These are phyloP conservation scores for Maudiozyma turicensis DNA, from an alignment of 805 yeast genomes.

Conservation along the genomic window DNA sequence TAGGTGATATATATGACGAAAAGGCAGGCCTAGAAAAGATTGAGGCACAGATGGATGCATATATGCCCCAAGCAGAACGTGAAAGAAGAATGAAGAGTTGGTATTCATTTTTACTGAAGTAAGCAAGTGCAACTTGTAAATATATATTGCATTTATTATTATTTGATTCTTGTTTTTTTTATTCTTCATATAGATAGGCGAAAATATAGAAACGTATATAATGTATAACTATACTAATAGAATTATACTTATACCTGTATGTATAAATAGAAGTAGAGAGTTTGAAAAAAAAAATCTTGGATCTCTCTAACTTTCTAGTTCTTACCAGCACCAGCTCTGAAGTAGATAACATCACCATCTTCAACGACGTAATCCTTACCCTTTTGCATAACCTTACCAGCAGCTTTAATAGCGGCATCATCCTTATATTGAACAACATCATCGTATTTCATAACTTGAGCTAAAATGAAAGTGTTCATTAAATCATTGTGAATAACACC, in stretches of 20 bases:
- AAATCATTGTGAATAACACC: conserved; percentile 96
- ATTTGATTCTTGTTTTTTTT: not conserved
- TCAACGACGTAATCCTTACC: conserved; percentile 94
- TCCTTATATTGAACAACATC: conserved; percentile 72
- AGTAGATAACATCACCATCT: conserved; percentile 86
- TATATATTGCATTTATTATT: not conserved
- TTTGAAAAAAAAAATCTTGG: not conserved
- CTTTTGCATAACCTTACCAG: conserved; percentile 82
- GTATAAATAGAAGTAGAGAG: not conserved
- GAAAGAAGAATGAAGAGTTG: conserved; percentile 52
- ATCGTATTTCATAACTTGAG: conserved; percentile 79
- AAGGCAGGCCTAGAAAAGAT: conserved; percentile 69
- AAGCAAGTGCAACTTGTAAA: not conserved
- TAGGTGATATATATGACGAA: conserved; percentile 84
- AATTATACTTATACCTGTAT: not conserved
- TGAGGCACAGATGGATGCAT: conserved; percentile 64
- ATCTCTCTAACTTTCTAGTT: conserved; percentile 29
- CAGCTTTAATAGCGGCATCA: conserved; percentile 72
- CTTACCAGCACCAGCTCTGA: conserved; percentile 93
- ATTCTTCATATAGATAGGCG: not conserved
- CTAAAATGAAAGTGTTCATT: conserved; percentile 89
- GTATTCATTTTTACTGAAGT: conserved; percentile 34
- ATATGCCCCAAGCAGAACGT: conserved; percentile 63
- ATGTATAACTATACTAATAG: too few species aligned
- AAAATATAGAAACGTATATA: too few species aligned